These are phyloP conservation scores for Podila clonocystis DNA, from an alignment of 192 early-diverging fungal genomes.

Conservation along the genomic window DNA sequence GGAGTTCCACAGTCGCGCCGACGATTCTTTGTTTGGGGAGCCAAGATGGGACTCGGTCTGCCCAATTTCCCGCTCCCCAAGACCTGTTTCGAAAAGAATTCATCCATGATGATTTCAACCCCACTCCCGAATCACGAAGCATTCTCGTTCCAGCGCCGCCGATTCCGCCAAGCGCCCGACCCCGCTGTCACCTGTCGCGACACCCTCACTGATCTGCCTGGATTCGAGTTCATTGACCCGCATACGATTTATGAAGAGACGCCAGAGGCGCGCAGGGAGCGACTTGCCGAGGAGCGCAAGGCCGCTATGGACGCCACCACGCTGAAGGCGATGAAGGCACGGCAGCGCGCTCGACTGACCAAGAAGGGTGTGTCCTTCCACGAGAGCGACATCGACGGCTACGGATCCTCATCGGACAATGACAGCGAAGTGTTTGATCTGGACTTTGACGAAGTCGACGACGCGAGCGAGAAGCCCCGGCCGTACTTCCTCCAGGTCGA, in stretches of 20 bases:
- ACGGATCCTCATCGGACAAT: no score
- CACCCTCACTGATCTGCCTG: constrained; percentile 74
- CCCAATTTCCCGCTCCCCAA: constrained; percentile 67
- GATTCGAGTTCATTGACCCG: constrained; percentile 72
- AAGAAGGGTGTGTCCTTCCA: no score
- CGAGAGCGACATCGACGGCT: no score
- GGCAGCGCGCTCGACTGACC: no score
- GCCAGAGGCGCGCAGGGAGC: constrained; percentile 18
- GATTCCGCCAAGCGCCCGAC: constrained; percentile 63
- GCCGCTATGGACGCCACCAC: no score
- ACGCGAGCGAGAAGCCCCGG: no score
- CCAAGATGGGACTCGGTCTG: constrained; percentile 60
- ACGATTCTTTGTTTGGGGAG: constrained; percentile 74
- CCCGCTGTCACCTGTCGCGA: constrained; percentile 68
- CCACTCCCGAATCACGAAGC: constrained; percentile 31
- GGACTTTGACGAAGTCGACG: no score
- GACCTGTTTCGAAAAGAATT: constrained; percentile 60
- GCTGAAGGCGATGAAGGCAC: no score
- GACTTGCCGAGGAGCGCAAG: no score
- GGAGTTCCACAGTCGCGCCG: constrained; percentile 72
- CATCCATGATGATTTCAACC: constrained; percentile 54
- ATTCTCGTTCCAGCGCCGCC: constrained; percentile 55
- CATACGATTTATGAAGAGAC: constrained; percentile 52
- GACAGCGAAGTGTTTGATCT: no score
- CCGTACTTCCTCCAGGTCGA: no score